These are phyloP conservation scores for Flammula alnicola DNA, from an alignment of 1,284 basidiomycete genomes.

Conservation along the genomic window DNA sequence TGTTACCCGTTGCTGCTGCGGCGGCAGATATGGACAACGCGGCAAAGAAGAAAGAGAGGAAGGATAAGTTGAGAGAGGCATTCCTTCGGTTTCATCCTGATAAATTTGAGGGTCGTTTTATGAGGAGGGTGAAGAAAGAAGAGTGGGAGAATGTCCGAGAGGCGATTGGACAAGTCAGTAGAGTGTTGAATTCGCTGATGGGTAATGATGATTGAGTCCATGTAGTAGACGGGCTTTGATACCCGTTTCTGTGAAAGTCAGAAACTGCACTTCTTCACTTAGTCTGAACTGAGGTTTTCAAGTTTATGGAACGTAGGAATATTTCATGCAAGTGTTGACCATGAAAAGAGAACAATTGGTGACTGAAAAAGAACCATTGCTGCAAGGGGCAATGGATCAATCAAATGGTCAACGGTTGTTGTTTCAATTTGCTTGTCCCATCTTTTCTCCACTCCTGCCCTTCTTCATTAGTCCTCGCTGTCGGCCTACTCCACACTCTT, in stretches of 20 bases:
- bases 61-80: slow-evolving; percentile 72
- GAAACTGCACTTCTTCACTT: no score
- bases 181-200: slow-evolving; percentile 57
- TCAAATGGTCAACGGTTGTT: no score
- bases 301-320: no score
- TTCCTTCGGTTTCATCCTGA: slow-evolving; percentile 86
- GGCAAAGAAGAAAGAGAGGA: slow-evolving; percentile 45
- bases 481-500: slow-evolving; percentile 16
- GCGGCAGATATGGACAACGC: slow-evolving; percentile 23
- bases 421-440: no score
- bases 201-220: slow-evolving; percentile 21
- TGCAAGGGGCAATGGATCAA: no score
- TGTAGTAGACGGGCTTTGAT: neutral
- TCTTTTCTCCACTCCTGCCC: slow-evolving; percentile 22
- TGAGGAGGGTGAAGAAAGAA: slow-evolving; percentile 56
- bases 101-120: slow-evolving; percentile 79
- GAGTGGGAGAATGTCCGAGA: slow-evolving; percentile 77
- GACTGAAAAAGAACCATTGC: no score
- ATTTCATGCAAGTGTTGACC: no score
- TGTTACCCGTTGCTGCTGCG: slow-evolving; percentile 43
- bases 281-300: no score
- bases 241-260: neutral
- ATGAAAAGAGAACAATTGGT: no score
- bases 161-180: slow-evolving; percentile 74
- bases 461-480: no score